Evolutionary conservation across 2,329 filamentous ascomycete genomes (phyloP), one percentile per base, ranked within the genome.

Genomic region (Penicillium sp.): DNA sequence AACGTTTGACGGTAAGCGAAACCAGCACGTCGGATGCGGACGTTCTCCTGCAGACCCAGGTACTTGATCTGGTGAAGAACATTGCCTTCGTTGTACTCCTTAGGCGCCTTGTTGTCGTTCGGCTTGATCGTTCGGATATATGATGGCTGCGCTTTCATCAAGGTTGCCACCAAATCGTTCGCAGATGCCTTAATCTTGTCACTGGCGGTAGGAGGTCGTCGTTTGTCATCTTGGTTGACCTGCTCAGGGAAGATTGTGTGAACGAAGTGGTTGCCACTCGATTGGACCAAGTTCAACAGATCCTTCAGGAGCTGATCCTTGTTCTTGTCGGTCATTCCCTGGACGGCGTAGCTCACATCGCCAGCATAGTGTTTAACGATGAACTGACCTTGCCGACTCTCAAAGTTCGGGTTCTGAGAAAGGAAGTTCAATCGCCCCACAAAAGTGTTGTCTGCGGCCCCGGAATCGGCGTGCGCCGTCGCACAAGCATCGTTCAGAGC

Each of bases 121-220:
- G 95, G 95, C 80, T 99, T 99, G 82, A 99, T 98, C 0, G 95
- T 99, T 75, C 95, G 92, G 71, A 99, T 99, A 74, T 99, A 99
- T 3, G 93, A 97, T 1, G 95, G 95, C 69, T 95, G 92, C 60
- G 93, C 94, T 79, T 97, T 96, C 93, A 97, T 98, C 71, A 99
- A 79, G 1, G 95, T 98, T 1, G 93, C 88, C 1, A 99, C 95
- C 21, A 99, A 85, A 49, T 96, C 93, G 74, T 99, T 99, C 8
- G 95, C 95, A 21, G 95, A 98, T 6, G 88, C 84, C 76, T 94
- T 95, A 78, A 99, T 98, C 80, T 96, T 94, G 78, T 99, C 95
- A 71, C 95, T 94, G 11, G 95, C 93, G 3, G 95, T 96, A 1
- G 95, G 95, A 7, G 95, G 95, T 67, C 94, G 90, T 75, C 93